A percentile compares a stretch with the other conserved stretches of the same genome.
Conservation (phyloP, 2,329 filamentous ascomycete genomes). For the Rutstroemia sydowiana region DNA sequence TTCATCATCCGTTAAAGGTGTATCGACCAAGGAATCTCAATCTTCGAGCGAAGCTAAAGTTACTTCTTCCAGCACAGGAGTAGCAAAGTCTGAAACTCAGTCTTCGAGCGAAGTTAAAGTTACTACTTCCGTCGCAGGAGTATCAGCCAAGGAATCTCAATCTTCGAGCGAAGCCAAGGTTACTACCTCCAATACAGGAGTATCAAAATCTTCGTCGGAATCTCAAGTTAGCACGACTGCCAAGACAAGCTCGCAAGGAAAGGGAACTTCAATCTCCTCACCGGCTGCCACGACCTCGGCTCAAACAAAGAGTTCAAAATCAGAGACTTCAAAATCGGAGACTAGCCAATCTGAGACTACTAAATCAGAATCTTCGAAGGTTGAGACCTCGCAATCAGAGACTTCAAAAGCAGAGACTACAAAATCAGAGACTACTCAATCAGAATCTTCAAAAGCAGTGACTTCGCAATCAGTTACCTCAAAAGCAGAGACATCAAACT, state of each 20-base stretch:
- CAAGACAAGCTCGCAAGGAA: background rate
- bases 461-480: background rate
- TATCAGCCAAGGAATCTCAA: background rate
- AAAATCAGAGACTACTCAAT: background rate
- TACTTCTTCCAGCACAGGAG: too few species aligned
- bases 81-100: too few species aligned
- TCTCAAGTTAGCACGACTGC: background rate
- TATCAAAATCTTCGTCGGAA: background rate
- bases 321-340: background rate
- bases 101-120: too few species aligned
- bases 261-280: background rate
- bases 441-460: background rate
- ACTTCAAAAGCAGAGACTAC: background rate
- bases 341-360: background rate
- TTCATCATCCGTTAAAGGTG: background rate
- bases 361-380: background rate
- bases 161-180: background rate
- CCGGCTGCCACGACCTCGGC: background rate
- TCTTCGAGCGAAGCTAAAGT: background rate
- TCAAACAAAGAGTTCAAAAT: background rate
- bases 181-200: background rate
- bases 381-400: background rate
- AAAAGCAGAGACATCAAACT: background rate
- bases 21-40: background rate
- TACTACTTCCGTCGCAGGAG: background rate